These are phyloP conservation scores for Russula virescens DNA, from an alignment of 768 basidiomycete genomes.

Conservation along the genomic window DNA sequence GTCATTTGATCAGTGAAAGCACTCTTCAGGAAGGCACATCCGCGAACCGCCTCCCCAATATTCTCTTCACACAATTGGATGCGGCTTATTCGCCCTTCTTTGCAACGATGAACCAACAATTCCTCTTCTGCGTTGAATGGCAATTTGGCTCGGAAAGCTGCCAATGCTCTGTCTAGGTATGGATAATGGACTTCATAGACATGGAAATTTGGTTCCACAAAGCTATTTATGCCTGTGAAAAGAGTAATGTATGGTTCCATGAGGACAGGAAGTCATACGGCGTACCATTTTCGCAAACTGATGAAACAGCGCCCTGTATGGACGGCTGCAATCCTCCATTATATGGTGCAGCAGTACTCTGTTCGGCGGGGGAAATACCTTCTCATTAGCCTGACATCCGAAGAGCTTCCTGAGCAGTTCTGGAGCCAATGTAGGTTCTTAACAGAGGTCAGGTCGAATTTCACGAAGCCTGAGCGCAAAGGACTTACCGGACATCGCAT, in stretches of 20 bases:
- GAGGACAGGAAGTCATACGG: constrained; percentile 23
- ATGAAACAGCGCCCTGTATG: constrained; percentile 64
- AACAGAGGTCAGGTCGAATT: neutral
- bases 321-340: constrained; percentile 46
- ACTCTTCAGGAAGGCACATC: neutral
- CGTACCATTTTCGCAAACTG: constrained; percentile 59
- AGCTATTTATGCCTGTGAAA: constrained; percentile 48
- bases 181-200: constrained; percentile 48
- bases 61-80: constrained; percentile 38
- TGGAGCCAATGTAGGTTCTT: constrained; percentile 60
- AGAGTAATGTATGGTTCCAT: constrained; percentile 4
- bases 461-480: too few relatives aligned
- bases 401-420: constrained; percentile 59
- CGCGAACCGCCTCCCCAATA: constrained; percentile 41
- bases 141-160: constrained; percentile 36
- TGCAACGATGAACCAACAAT: constrained; percentile 37
- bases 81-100: constrained; percentile 43
- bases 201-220: constrained; percentile 56
- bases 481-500: constrained; percentile 37
- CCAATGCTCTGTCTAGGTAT: constrained; percentile 36
- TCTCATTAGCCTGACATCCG: constrained; percentile 77
- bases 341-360: neutral
- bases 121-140: constrained; percentile 31
- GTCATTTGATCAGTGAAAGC: constrained; percentile 14
- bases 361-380: constrained; percentile 37